These are phyloP conservation scores for Amphirosellinia nigrospora DNA, from an alignment of 495 filamentous ascomycete species.

Conservation along the genomic window DNA sequence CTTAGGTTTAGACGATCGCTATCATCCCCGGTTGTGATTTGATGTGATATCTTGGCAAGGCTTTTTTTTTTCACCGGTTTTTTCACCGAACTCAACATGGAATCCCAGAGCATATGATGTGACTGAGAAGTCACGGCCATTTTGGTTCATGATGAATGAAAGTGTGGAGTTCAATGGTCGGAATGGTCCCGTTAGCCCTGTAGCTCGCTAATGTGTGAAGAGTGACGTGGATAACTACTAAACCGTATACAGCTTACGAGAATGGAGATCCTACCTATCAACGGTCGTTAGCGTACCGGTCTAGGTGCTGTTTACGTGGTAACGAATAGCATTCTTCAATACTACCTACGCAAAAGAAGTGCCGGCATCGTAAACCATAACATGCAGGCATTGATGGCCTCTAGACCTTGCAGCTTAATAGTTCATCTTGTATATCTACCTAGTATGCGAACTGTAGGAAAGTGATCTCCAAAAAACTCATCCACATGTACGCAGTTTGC, in stretches of 20 bases:
- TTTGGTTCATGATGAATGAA: background rate
- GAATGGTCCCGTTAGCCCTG: background rate
- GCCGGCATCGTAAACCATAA: background rate
- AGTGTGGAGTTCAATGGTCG: slow-evolving; percentile 1
- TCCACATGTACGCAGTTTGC: background rate
- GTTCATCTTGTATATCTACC: background rate
- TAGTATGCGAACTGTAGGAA: background rate
- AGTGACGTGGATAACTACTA: slow-evolving; percentile 12
- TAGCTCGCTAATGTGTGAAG: background rate
- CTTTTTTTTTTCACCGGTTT: background rate
- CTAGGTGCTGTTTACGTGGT: too few relatives aligned
- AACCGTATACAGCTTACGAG: background rate
- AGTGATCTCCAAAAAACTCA: background rate
- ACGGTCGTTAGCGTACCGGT: background rate
- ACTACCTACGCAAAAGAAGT: background rate
- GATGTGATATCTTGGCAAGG: background rate
- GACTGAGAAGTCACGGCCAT: background rate
- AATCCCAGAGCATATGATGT: background rate
- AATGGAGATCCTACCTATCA: background rate
- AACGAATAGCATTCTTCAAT: too few relatives aligned
- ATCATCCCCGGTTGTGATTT: background rate
- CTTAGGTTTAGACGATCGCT: slow-evolving; percentile 4
- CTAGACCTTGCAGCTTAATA: background rate
- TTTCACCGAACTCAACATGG: background rate
- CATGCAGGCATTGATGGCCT: background rate